These are phyloP conservation scores for Hirsutella minnesotensis DNA, from an alignment of 2,329 filamentous ascomycete species.

Conservation along the genomic window DNA sequence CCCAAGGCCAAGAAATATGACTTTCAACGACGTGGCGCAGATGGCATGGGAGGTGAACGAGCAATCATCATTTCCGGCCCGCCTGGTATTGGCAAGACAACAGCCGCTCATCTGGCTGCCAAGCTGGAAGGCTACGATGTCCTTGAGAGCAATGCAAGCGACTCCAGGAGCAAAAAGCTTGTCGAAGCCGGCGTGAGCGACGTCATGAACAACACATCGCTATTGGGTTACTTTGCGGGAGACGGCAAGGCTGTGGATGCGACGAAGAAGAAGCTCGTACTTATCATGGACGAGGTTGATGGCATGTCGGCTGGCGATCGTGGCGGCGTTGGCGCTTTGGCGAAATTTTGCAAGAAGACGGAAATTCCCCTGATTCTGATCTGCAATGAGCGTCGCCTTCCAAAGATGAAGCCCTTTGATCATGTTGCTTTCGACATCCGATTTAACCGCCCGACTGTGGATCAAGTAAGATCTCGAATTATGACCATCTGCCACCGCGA, in stretches of 20 bases:
- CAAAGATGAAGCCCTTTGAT: conserved; percentile 98
- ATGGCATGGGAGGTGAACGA: conserved; percentile 72
- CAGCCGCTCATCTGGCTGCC: conserved; percentile 86
- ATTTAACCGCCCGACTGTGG: conserved; percentile 80
- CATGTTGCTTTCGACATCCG: conserved; percentile 71
- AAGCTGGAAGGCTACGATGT: conserved; percentile 89
- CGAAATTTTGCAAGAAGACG: conserved; percentile 90
- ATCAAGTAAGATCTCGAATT: conserved; percentile 82
- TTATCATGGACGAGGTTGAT: conserved; percentile 99
- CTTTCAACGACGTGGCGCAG: conserved; percentile 73
- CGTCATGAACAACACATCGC: conserved; percentile 84
- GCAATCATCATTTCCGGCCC: conserved; percentile 94
- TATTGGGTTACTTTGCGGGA: conserved; percentile 80
- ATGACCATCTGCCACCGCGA: conserved; percentile 93
- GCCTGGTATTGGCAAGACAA: conserved; percentile 95
- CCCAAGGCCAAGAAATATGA: conserved; percentile 63
- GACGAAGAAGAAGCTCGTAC: conserved; percentile 81
- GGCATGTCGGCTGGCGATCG: conserved; percentile 97
- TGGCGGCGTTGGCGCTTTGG: conserved; percentile 86
- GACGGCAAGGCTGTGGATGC: conserved; percentile 70
- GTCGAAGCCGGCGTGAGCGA: conserved; percentile 83
- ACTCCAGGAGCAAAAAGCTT: conserved; percentile 89
- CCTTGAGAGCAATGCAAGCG: conserved; percentile 90
- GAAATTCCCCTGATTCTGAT: conserved; percentile 92
- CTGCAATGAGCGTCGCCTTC: conserved; percentile 85